A percentile compares a stretch with the other conserved stretches of the same genome.
Evolutionary conservation across 1,284 basidiomycete species (phyloP).

Genomic region (Ganoderma multipileum): DNA sequence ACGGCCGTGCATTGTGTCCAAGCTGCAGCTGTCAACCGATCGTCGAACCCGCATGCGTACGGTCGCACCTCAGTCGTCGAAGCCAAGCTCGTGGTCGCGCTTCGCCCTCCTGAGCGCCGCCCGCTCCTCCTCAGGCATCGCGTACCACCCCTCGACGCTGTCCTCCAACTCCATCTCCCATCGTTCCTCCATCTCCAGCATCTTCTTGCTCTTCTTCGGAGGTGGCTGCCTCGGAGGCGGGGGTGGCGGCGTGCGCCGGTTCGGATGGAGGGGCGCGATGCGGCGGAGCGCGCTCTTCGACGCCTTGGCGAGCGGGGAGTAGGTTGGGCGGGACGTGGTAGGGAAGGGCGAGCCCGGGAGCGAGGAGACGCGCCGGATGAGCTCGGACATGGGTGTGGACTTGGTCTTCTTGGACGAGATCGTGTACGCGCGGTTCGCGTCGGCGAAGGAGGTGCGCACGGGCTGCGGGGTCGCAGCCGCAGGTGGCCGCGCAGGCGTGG

Average conservation of each 20-base stretch:
- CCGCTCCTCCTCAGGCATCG: constrained; percentile 68
- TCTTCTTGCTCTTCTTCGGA: constrained; percentile 78
- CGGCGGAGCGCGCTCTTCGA: constrained; percentile 64
- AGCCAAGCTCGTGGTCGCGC: constrained; percentile 66
- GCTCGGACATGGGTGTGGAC: constrained; percentile 71
- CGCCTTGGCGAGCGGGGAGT: constrained; percentile 71
- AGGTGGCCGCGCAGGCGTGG: constrained; percentile 6
- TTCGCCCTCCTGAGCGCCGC: constrained; percentile 64
- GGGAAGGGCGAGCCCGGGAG: constrained; percentile 67
- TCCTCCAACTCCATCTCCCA: constrained; percentile 83
- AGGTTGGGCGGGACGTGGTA: constrained; percentile 49
- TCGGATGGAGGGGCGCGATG: constrained; percentile 78
- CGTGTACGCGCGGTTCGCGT: constrained; percentile 32
- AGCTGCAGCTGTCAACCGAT: not conserved
- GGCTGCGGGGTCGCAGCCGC: constrained; percentile 20
- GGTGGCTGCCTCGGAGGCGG: constrained; percentile 69
- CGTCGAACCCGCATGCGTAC: not conserved
- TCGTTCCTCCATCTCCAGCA: constrained; percentile 73
- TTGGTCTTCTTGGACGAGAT: constrained; percentile 48
- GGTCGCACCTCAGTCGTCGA: constrained; percentile 34
- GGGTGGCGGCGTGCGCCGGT: constrained; percentile 71
- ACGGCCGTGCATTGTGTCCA: too few species aligned
- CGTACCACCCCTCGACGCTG: constrained; percentile 74
- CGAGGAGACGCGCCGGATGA: constrained; percentile 74
- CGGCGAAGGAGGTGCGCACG: constrained; percentile 20